Conservation (phyloP, 2,329 filamentous ascomycete species). For the Phyllosticta citrichinensis region DNA sequence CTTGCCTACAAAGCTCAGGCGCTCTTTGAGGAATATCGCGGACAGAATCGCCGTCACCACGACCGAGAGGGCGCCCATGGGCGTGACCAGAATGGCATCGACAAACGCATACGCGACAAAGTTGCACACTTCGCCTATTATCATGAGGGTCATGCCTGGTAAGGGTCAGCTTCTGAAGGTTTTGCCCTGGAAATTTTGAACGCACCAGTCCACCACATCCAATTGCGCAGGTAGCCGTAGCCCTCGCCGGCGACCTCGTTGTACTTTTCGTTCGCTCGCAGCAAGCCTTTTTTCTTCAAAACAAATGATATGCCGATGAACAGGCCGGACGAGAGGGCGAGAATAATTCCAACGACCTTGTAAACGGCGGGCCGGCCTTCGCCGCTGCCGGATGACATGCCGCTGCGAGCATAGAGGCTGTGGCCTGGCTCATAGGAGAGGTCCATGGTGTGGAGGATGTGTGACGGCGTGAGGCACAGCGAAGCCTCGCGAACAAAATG, state of each 20-base stretch:
- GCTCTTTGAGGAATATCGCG: slow-evolving; percentile 90
- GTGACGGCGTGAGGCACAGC: slow-evolving; percentile 7
- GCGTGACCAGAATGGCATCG: slow-evolving; percentile 90
- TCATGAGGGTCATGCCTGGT: slow-evolving; percentile 87
- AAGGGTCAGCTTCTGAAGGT: too few relatives aligned
- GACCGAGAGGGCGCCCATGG: slow-evolving; percentile 75
- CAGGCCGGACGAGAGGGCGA: slow-evolving; percentile 76
- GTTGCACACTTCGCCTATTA: slow-evolving; percentile 91
- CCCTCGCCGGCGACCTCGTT: slow-evolving; percentile 92
- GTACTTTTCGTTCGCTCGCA: slow-evolving; percentile 93
- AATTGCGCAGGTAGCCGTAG: slow-evolving; percentile 93
- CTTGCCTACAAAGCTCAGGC: slow-evolving; percentile 90
- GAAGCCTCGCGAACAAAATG: slow-evolving; percentile 10
- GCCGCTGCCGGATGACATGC: slow-evolving; percentile 21
- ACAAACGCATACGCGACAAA: slow-evolving; percentile 96
- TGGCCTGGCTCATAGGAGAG: slow-evolving; percentile 30
- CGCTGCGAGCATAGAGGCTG: slow-evolving; percentile 36
- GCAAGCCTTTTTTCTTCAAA: slow-evolving; percentile 82
- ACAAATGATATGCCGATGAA: slow-evolving; percentile 96
- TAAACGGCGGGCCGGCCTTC: slow-evolving; percentile 45
- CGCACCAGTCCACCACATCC: slow-evolving; percentile 67
- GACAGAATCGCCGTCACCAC: slow-evolving; percentile 87
- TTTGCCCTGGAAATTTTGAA: too few relatives aligned
- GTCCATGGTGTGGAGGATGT: slow-evolving; percentile 30
- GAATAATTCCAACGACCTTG: slow-evolving; percentile 76